Evolutionary conservation across 345 rosid species (phyloP).

Genomic region (Acer campestre): DNA sequence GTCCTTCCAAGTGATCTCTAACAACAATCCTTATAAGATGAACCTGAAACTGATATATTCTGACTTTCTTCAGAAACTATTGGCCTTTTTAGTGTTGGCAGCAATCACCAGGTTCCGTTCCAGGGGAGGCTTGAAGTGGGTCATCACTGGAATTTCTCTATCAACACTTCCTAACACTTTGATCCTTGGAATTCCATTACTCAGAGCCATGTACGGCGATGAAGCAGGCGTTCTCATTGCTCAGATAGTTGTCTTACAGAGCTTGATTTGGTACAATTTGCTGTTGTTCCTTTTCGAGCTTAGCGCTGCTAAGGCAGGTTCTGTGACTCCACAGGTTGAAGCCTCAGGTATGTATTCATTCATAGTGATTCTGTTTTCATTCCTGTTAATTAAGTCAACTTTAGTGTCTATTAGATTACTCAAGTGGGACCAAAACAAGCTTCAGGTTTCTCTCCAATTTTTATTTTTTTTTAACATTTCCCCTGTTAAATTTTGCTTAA

Average conservation of each 20-base stretch:
- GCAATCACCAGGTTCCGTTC: constrained; percentile 49
- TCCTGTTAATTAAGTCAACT: constrained; percentile 31
- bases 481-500: constrained; percentile 9
- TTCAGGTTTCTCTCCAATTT: constrained; percentile 1
- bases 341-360: constrained; percentile 56
- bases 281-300: constrained; percentile 78
- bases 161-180: constrained; percentile 83
- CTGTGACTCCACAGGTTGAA: constrained; percentile 42
- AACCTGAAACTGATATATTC: constrained; percentile 61
- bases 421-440: constrained; percentile 29
- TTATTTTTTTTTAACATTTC: background rate
- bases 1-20: constrained; percentile 73
- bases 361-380: constrained; percentile 19
- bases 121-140: constrained; percentile 53
- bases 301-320: constrained; percentile 46
- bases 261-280: constrained; percentile 81
- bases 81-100: constrained; percentile 45
- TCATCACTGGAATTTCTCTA: constrained; percentile 72
- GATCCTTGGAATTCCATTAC: constrained; percentile 78
- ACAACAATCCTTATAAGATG: constrained; percentile 77
- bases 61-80: constrained; percentile 66
- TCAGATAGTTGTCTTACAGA: constrained; percentile 80
- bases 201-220: constrained; percentile 72
- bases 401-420: constrained; percentile 19
- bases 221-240: constrained; percentile 56